These are phyloP conservation scores for Lavandula angustifolia DNA, from an alignment of 257 asterid species.

Conservation along the genomic window DNA sequence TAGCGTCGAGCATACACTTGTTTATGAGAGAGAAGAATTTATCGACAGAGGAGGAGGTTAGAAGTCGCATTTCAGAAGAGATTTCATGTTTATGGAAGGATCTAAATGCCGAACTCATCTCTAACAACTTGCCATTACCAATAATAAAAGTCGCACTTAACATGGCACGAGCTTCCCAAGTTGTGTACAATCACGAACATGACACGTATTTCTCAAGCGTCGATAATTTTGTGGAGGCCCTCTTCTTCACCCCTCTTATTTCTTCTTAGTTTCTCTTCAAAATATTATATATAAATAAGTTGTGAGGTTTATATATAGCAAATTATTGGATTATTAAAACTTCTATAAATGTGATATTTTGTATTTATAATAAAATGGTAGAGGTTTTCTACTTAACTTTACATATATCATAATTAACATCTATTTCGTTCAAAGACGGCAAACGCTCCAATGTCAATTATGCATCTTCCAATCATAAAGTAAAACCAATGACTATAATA, in stretches of 20 bases:
- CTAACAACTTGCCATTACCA: slow-evolving; percentile 45
- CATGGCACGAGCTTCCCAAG: slow-evolving; percentile 78
- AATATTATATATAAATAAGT: too few species aligned
- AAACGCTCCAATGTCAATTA: too few species aligned
- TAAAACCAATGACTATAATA: too few species aligned
- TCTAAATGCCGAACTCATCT: slow-evolving; percentile 49
- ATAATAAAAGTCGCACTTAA: slow-evolving; percentile 56
- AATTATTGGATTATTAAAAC: too few species aligned
- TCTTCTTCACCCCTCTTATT: slow-evolving; percentile 67
- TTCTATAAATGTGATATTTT: too few species aligned
- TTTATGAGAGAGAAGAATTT: slow-evolving; percentile 52
- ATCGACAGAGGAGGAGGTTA: slow-evolving; percentile 48
- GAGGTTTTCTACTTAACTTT: too few species aligned
- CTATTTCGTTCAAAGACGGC: too few species aligned
- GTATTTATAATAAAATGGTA: too few species aligned
- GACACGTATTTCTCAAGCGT: slow-evolving; percentile 63
- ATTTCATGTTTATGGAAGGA: slow-evolving; percentile 58
- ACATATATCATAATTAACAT: too few species aligned
- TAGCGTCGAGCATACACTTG: slow-evolving; percentile 56
- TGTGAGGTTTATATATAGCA: too few species aligned
- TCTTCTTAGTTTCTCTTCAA: background rate
- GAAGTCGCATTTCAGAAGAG: slow-evolving; percentile 41
- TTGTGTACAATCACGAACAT: slow-evolving; percentile 72
- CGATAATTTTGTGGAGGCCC: slow-evolving; percentile 64
- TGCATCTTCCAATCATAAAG: too few species aligned